phyloP scores from a whole-genome alignment of 179 eudicot genomes.

The Spinacia oleracea region DNA sequence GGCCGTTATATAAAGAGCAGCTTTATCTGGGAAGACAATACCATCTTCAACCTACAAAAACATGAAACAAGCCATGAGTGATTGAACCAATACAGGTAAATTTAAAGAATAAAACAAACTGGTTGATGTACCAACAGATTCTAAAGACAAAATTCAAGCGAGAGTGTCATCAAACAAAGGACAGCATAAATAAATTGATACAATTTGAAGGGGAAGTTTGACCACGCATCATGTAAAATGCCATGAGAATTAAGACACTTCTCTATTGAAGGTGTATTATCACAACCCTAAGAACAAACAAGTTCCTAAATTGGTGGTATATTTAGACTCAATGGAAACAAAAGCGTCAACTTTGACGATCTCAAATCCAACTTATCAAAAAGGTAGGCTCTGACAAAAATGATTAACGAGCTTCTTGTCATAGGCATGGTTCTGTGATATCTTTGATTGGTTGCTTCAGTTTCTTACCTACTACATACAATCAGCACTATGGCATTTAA shows the following conservation, averaged over 20 bases:
- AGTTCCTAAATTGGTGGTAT: neutral
- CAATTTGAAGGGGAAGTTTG: neutral
- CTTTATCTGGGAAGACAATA: conserved; percentile 84
- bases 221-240: neutral
- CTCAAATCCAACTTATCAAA: neutral
- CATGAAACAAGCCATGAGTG: neutral
- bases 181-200: neutral
- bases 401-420: neutral
- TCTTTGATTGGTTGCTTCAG: neutral
- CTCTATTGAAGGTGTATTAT: neutral
- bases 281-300: neutral
- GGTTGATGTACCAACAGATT: neutral
- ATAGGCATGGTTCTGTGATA: neutral
- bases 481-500: neutral
- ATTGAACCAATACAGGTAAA: neutral
- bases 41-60: conserved; percentile 66
- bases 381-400: too few relatives aligned
- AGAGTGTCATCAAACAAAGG: neutral
- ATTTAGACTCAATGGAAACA: neutral
- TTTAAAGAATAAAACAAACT: neutral
- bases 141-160: neutral
- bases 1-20: conserved; percentile 90
- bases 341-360: neutral
- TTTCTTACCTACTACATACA: neutral
- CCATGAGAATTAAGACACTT: neutral